phyloP scores from a whole-genome alignment of 805 yeast genomes.

The Spathaspora gorwiae region DNA sequence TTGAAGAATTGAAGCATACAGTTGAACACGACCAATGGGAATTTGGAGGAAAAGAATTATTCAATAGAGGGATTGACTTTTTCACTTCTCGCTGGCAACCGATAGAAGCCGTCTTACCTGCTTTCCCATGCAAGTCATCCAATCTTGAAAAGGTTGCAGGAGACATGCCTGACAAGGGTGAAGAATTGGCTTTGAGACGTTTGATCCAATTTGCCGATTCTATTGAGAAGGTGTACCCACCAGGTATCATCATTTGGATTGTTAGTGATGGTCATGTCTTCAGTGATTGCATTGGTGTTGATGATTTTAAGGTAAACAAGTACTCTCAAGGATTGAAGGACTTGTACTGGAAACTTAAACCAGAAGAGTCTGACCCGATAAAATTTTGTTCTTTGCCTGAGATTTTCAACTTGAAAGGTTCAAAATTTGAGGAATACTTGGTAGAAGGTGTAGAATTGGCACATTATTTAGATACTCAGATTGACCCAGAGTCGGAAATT shows the following conservation, averaged over 20 bases:
- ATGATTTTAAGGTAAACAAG: slow-evolving; percentile 47
- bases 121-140: slow-evolving; percentile 64
- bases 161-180: slow-evolving; percentile 50
- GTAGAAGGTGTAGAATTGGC: slow-evolving; percentile 20
- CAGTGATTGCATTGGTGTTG: slow-evolving; percentile 59
- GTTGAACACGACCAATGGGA: slow-evolving; percentile 48
- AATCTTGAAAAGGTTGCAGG: slow-evolving; percentile 49
- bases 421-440: slow-evolving; percentile 9
- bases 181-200: slow-evolving; percentile 29
- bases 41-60: slow-evolving; percentile 39
- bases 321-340: slow-evolving; percentile 43
- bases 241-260: slow-evolving; percentile 52
- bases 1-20: slow-evolving; percentile 43
- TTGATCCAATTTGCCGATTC: slow-evolving; percentile 26
- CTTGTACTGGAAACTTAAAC: slow-evolving; percentile 36
- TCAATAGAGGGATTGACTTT: slow-evolving; percentile 39
- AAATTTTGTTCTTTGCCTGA: slow-evolving; percentile 33
- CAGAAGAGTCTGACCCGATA: slow-evolving; percentile 22
- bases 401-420: slow-evolving; percentile 22
- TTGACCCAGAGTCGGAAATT: slow-evolving; percentile 29
- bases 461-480: slow-evolving; percentile 29
- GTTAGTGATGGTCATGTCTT: slow-evolving; percentile 66
- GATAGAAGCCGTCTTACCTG: slow-evolving; percentile 57
- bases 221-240: slow-evolving; percentile 40
- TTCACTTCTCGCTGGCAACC: slow-evolving; percentile 46